A percentile compares a stretch with the other conserved stretches of the same genome.
phyloP scores from a whole-genome alignment of 2,329 filamentous ascomycete species.

The Aspergillus tamarii region DNA sequence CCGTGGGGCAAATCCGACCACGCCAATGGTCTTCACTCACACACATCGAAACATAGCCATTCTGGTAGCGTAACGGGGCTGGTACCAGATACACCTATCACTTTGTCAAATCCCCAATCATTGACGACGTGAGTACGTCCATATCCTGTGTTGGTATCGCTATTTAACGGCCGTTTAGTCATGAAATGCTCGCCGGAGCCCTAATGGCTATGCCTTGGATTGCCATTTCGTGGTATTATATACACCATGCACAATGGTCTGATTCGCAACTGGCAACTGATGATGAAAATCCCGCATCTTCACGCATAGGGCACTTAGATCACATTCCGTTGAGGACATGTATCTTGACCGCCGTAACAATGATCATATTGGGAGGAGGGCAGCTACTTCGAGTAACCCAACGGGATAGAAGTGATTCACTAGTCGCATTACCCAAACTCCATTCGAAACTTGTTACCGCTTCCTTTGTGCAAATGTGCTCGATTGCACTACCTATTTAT shows the following conservation, averaged over 20 bases:
- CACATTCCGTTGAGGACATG: conserved; percentile 28
- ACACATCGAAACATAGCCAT: conserved; percentile 13
- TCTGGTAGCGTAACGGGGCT: conserved; percentile 6
- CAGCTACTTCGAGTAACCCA: conserved; percentile 26
- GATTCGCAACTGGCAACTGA: conserved; percentile 12
- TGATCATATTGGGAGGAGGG: conserved; percentile 35
- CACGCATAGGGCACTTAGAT: conserved; percentile 20
- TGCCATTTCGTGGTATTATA: conserved; percentile 40
- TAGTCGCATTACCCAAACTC: conserved; percentile 23
- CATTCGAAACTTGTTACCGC: conserved; percentile 18
- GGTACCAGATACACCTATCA: not conserved
- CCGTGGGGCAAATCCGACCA: conserved; percentile 3
- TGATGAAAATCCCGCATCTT: conserved; percentile 8
- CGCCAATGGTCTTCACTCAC: not conserved
- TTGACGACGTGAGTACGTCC: conserved; percentile 6
- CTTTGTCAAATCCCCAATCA: not conserved
- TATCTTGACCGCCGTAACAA: conserved; percentile 34
- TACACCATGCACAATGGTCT: conserved; percentile 26
- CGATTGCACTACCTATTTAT: conserved; percentile 58
- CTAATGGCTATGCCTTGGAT: conserved; percentile 45
- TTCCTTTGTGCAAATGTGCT: conserved; percentile 40
- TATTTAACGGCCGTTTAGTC: conserved; percentile 29
- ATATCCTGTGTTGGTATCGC: not conserved
- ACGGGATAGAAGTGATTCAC: conserved; percentile 9
- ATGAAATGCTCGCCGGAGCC: conserved; percentile 54